A percentile compares a stretch with the other conserved stretches of the same genome.
Conservation (phyloP, 2,329 filamentous ascomycete genomes). For the Penicillium sp. region DNA sequence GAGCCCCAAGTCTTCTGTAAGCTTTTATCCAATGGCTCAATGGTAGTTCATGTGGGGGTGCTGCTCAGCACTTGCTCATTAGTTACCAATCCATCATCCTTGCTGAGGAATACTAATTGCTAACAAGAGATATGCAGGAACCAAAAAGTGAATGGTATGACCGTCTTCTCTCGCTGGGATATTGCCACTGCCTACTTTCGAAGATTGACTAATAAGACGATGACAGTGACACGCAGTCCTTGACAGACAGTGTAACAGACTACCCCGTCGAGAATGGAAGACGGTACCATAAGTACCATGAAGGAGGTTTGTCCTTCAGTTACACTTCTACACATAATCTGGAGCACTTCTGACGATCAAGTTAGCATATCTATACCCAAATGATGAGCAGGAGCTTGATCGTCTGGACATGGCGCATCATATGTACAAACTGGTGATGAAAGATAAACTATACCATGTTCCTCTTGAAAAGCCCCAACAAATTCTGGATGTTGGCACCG, state of each 20-base stretch:
- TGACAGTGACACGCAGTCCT: conserved; percentile 41
- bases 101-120: conserved; percentile 2
- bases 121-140: conserved; percentile 26
- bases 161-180: background rate
- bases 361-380: conserved; percentile 48
- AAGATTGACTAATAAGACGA: conserved; percentile 8
- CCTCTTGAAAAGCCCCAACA: conserved; percentile 47
- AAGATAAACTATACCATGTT: conserved; percentile 47
- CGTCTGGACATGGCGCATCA: conserved; percentile 58
- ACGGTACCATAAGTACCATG: conserved; percentile 47
- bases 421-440: conserved; percentile 51
- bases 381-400: conserved; percentile 57
- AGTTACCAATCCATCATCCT: background rate
- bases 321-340: background rate
- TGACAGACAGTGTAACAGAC: conserved; percentile 45
- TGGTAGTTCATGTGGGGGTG: background rate
- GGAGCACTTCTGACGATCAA: conserved; percentile 13
- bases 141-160: conserved; percentile 28
- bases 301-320: conserved; percentile 36
- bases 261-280: conserved; percentile 45
- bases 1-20: conserved; percentile 18
- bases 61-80: background rate
- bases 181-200: background rate
- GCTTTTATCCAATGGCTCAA: background rate
- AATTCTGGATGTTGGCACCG: conserved; percentile 61